Evolutionary conservation across 768 basidiomycete genomes (phyloP).

Genomic region (Mycena crocata): DNA sequence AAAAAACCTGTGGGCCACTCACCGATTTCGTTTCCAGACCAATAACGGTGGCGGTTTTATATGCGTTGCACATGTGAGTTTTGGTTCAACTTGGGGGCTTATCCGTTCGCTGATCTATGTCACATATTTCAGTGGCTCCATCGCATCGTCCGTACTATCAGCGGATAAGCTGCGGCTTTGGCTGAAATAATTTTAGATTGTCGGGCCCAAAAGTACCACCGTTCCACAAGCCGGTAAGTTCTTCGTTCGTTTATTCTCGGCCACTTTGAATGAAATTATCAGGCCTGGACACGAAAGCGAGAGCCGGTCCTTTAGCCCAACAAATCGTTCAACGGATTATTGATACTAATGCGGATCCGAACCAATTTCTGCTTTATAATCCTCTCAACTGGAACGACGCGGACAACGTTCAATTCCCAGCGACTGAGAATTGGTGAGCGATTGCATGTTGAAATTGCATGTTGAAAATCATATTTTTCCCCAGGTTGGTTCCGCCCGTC

Average conservation of each 20-base stretch:
- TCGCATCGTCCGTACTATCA: constrained; percentile 50
- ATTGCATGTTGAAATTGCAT: too few species aligned
- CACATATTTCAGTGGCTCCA: constrained; percentile 53
- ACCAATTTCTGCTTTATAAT: constrained; percentile 59
- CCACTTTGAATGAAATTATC: neutral
- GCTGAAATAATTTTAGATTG: constrained; percentile 47
- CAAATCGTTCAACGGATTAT: constrained; percentile 59
- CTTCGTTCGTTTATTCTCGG: neutral
- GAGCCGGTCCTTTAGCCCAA: constrained; percentile 61
- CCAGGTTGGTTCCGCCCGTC: constrained; percentile 51
- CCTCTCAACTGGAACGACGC: constrained; percentile 61
- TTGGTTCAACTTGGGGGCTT: neutral
- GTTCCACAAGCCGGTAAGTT: constrained; percentile 58
- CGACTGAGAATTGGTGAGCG: constrained; percentile 52
- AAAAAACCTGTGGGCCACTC: neutral
- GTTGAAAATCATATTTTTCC: too few species aligned
- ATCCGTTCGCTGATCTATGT: neutral
- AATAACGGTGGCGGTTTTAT: constrained; percentile 71
- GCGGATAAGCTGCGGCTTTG: constrained; percentile 9
- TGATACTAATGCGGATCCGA: constrained; percentile 55
- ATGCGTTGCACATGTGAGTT: constrained; percentile 68
- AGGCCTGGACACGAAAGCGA: constrained; percentile 60
- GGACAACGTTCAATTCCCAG: constrained; percentile 56
- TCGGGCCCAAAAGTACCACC: constrained; percentile 62
- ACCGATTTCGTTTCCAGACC: constrained; percentile 44